Base-by-base conservation (phyloP, 108 stramenopile species). In the Ochromonas danica region DNA sequence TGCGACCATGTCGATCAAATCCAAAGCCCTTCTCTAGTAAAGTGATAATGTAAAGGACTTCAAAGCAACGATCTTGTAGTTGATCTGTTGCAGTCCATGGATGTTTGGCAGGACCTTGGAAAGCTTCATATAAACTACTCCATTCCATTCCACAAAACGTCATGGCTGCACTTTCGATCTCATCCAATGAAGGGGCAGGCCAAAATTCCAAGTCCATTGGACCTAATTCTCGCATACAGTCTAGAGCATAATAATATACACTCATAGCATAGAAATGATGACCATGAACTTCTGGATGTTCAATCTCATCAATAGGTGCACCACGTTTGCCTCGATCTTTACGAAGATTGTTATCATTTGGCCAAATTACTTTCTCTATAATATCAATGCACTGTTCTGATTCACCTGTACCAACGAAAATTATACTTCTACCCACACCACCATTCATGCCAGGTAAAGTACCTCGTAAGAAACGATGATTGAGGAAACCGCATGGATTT, bases 211-310 rank as follows among this genome's bases (percentile, higher is more conserved):
- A 10, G 10, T 42, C 40, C 6, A 10, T 33, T 10, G 41, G 35
- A 28, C 72, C 72, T 35, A 95, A 80, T 63, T 90, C 91, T 1
- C 94, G 88, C 0, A 95, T 85, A 71, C 94, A 93, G 79, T 95
- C 94, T 61, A 94, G 82, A 25, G 94, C 85, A 77, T 92, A 95
- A 82, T 92, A 95, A 81, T 91, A 95, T 6, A 95, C 83, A 40
- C 90, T 91, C 93, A 95, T 95, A 72, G 92, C 94, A 77, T 92
- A 86, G 81, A 95, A 95, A 71, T 91, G 30, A 75, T 57, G 72
- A 57, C 40, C 40, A 3, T 75, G 17, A 25, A 75, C 72, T 35
- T 3, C 3, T 57, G 72, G 72, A 41, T 75, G 72, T 42, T 42
- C 40, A 75, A 75, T 75, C 17, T 27, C 6, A 33, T 75, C 72